A percentile compares a stretch with the other conserved stretches of the same genome.
Conservation (phyloP, 257 asterid species). For the Nicotiana knightiana region DNA sequence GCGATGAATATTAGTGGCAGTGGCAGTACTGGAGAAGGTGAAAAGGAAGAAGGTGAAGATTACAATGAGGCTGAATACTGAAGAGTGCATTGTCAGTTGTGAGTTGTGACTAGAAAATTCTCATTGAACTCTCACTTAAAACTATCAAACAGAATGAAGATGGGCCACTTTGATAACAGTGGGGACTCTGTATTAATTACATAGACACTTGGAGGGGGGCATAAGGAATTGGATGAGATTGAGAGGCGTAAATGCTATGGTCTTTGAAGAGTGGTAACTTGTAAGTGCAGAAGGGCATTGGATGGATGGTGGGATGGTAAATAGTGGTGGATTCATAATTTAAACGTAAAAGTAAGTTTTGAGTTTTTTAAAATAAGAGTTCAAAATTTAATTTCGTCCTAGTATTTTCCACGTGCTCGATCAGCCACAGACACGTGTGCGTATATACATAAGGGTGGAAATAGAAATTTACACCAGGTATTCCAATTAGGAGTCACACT, state of each 20-base stretch:
- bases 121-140: not conserved
- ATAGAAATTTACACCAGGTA: no score
- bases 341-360: no score
- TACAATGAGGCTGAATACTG: not conserved
- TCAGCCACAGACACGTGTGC: no score
- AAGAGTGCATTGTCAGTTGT: conserved; percentile 1
- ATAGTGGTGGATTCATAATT: no score
- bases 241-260: conserved; percentile 5
- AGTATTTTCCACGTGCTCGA: no score
- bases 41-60: conserved; percentile 1
- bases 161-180: not conserved
- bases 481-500: no score
- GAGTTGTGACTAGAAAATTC: not conserved
- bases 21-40: conserved; percentile 15
- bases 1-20: conserved; percentile 16
- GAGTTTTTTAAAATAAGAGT: no score
- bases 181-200: not conserved
- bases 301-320: no score
- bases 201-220: not conserved
- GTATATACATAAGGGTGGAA: no score
- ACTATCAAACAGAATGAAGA: not conserved
- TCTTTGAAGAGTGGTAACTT: not conserved
- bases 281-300: no score
- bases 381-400: no score
- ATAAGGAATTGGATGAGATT: not conserved